Base-by-base conservation (phyloP, 164 flowering plant genomes). In the Dillenia turbinata region DNA sequence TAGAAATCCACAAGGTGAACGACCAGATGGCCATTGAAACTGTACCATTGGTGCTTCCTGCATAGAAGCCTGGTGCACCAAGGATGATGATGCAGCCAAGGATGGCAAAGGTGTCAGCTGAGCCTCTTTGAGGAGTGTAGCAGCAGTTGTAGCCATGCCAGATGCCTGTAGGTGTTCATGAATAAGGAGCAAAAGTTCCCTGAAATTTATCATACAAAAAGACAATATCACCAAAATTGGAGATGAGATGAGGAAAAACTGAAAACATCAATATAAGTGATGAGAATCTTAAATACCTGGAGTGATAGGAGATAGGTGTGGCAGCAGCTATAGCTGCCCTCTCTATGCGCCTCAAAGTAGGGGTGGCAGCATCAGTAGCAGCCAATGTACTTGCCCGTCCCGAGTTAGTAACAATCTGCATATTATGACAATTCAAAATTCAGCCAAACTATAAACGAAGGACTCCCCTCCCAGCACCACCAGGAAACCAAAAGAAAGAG, bases 251-350 rank as follows among this genome's bases (percentile, higher is more conserved):
- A 12, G 45, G 9, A 6, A 65, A 19, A 51, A 48, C 26, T 13
- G 19, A 24, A 46, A 33, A 48, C 24, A 22, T 26, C 48, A 3
- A 51, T 33, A 8, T 22, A 46, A 14, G 1, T 24, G 56, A 14
- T 54, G 10, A 49, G 55, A 52, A 14, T 16, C 49, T 11, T 9
- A 55, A 47, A 49, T 77, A 88, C 98, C 84, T 89, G 66, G 94
- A 76, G 75, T 92, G 86, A 59, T 92, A 95, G 50, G 94, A 79
- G 49, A 95, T 90, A 53, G 99, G 99, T 56, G 99, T 95, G 8
- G 99, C 99, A 55, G 97, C 97, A 77, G 97, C 99, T 68, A 95
- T 90, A 64, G 97, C 97, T 49, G 99, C 99, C 78, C 99, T 84
- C 69, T 95, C 99, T 24, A 95, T 92, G 59, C 97, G 96, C 82